Percentiles rank a stretch among this genome's conserved stretches.
These are phyloP conservation scores for Plantago lanceolata DNA, from an alignment of 305 asterid species.

Conservation along the genomic window DNA sequence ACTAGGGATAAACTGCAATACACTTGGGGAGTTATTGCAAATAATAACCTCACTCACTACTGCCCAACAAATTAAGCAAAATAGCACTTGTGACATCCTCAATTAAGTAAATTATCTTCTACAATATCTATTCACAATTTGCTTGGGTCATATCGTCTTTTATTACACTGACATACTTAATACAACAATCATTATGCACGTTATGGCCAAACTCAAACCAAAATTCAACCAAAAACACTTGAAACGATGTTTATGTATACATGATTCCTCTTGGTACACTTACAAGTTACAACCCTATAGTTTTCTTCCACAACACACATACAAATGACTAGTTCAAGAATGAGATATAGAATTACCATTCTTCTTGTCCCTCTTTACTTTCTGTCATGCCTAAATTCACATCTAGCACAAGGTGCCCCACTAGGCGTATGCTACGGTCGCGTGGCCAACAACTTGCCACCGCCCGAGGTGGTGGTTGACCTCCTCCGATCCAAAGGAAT, in stretches of 20 bases:
- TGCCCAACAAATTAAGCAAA: too few species aligned
- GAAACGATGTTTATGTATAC: not conserved
- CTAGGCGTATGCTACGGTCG: conserved; percentile 74
- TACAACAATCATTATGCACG: not conserved
- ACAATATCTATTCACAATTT: too few species aligned
- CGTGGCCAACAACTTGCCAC: conserved; percentile 47
- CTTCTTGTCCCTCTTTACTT: conserved; percentile 9
- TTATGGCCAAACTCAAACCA: not conserved
- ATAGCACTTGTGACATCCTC: too few species aligned
- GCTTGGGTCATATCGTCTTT: too few species aligned
- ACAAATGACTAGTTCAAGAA: conserved; percentile 5
- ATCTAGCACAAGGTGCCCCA: conserved; percentile 37
- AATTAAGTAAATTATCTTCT: too few species aligned
- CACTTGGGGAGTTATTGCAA: too few species aligned
- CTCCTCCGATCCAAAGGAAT: conserved; percentile 50
- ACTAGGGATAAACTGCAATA: too few species aligned
- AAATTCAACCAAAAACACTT: not conserved
- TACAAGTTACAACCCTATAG: too few species aligned
- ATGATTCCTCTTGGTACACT: not conserved
- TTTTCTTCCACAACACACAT: not conserved
- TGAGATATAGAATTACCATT: conserved; percentile 10
- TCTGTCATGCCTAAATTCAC: conserved; percentile 18
- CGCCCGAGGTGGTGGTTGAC: conserved; percentile 34
- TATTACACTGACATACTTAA: too few species aligned
- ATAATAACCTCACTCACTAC: too few species aligned